Conservation (phyloP, 148 eudicot species). For the Rheum nobile region DNA sequence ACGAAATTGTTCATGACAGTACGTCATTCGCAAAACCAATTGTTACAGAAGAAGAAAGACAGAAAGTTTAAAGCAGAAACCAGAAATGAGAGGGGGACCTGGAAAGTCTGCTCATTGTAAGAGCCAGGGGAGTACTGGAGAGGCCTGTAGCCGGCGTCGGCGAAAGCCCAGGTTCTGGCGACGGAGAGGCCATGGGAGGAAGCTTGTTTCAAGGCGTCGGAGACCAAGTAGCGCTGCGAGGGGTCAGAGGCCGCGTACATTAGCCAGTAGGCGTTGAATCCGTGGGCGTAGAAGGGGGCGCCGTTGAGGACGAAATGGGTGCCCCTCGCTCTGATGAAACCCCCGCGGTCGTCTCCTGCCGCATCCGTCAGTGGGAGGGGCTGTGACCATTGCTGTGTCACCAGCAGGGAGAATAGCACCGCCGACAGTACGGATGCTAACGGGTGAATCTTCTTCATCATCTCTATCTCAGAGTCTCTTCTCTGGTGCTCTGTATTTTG, state of each 20-base stretch:
- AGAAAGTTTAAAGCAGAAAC: no score
- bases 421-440: no score
- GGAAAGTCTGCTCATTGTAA: slow-evolving; percentile 64
- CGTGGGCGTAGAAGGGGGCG: slow-evolving; percentile 71
- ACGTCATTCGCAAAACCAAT: no score
- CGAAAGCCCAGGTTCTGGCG: slow-evolving; percentile 95
- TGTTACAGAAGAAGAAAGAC: no score
- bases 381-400: no score
- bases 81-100: no score
- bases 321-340: slow-evolving; percentile 58
- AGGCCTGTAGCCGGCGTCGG: slow-evolving; percentile 69
- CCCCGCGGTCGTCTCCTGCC: slow-evolving; percentile 8
- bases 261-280: slow-evolving; percentile 97
- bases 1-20: no score
- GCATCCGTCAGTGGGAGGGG: no score
- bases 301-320: slow-evolving; percentile 69
- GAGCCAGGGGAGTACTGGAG: slow-evolving; percentile 81
- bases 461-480: no score
- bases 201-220: slow-evolving; percentile 67
- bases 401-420: no score
- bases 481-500: no score
- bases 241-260: slow-evolving; percentile 83
- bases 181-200: slow-evolving; percentile 59
- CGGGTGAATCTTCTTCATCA: no score
- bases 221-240: slow-evolving; percentile 54